Evolutionary conservation across 306 rosid genomes (phyloP).

Genomic region (Cucumis cinereus): DNA sequence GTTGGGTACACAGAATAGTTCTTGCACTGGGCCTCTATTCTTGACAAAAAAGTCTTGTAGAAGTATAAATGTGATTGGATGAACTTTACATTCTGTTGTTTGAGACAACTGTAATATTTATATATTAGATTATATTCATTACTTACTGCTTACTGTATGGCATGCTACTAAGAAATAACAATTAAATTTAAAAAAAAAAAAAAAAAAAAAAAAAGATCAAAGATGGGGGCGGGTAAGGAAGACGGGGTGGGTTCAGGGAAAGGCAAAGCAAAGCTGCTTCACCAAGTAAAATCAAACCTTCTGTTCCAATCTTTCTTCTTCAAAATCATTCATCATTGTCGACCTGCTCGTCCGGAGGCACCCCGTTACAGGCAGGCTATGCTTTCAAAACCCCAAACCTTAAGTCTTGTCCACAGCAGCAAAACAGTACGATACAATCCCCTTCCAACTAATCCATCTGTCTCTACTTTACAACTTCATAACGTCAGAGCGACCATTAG

Average conservation of each 20-base stretch:
- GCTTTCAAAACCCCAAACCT: neutral
- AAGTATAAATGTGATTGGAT: slow-evolving; percentile 4
- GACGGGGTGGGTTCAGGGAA: neutral
- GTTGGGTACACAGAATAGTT: neutral
- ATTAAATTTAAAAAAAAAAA: neutral
- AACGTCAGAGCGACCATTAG: neutral
- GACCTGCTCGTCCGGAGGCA: neutral
- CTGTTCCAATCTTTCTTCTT: neutral
- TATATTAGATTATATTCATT: neutral
- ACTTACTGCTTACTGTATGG: neutral
- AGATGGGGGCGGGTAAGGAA: neutral
- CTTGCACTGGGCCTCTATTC: neutral
- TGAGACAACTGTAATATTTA: neutral
- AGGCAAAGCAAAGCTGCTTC: neutral
- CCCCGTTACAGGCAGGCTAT: neutral
- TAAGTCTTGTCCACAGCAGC: neutral
- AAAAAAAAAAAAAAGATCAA: too few species aligned
- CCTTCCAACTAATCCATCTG: neutral
- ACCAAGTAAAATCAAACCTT: neutral
- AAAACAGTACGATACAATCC: neutral
- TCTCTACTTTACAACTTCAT: neutral
- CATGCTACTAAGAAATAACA: neutral
- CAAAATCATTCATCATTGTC: neutral
- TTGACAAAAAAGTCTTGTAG: neutral
- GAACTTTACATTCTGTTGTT: neutral